Evolutionary conservation across 345 rosid species (phyloP), one percentile per base, ranked within the genome.

Genomic region (Arabidopsis thaliana): DNA sequence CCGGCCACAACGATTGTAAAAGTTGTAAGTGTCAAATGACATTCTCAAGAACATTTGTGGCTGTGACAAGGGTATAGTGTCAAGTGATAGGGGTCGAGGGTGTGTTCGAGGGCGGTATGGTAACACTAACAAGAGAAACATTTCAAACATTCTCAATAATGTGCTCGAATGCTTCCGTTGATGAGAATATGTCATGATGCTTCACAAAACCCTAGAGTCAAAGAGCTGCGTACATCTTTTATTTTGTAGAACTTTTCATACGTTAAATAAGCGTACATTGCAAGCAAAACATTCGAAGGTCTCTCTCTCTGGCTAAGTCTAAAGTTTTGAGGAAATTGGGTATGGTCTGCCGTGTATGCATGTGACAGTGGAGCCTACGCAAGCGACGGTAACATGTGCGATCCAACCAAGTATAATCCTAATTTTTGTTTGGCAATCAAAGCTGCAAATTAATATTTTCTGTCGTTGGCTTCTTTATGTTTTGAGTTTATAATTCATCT

Each of bases 351-450:
- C 41, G 55, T 59, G 74, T 13, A 33, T 68, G 49, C 74, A 68
- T 59, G 79, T 75, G 69, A 62, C 33, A 68, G 69, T 75, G 79
- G 68, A 59, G 69, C 79, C 62, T 67, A 75, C 62, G 74, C 69
- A 68, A 69, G 74, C 68, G 79, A 68, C 25, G 7, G 30, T 33
- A 76, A 76, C 79, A 68, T 76, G 79, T 50, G 38, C 63, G 5
- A 51, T 23, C 69, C 63, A 68, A 60, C 74, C 8, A 57, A 57
- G 50, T 67, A 20, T 49, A 38, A 16, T 48, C 48, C 14, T 40
- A 58, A 28, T 57, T 48, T 6, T 36, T 38, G 6, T 41, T 59
- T 49, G 67, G 2, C 53, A 49, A 58, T 2, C 28, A 49, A 56
- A 56, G 78, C 49, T 33, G 33, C 30, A 73, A 41, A 60, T 55